A percentile compares a stretch with the other conserved stretches of the same genome.
Conservation (phyloP, 2,329 filamentous ascomycete genomes). For the Eutypa lata region DNA sequence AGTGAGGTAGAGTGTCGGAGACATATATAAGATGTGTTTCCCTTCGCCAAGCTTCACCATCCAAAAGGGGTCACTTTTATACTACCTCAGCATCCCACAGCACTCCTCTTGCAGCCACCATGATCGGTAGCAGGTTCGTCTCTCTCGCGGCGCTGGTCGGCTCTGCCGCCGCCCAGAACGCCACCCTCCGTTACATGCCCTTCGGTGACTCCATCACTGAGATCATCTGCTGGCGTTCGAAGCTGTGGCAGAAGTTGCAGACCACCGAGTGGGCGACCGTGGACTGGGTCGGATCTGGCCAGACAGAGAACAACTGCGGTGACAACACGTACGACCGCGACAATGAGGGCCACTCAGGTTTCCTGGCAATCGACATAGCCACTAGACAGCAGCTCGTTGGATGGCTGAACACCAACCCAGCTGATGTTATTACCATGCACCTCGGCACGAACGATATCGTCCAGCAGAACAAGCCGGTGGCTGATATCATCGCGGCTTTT, state of each 20-base stretch:
- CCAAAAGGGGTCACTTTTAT: too few species aligned
- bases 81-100: too few species aligned
- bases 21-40: too few species aligned
- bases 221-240: slow-evolving; percentile 40
- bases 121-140: slow-evolving; percentile 21
- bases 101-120: slow-evolving; percentile 3
- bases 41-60: too few species aligned
- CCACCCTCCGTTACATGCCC: slow-evolving; percentile 35
- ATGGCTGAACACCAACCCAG: slow-evolving; percentile 39
- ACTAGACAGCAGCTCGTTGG: slow-evolving; percentile 39
- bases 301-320: slow-evolving; percentile 31
- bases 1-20: too few species aligned
- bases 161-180: slow-evolving; percentile 21
- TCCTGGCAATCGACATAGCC: slow-evolving; percentile 42
- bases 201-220: slow-evolving; percentile 44
- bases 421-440: slow-evolving; percentile 44
- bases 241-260: slow-evolving; percentile 39
- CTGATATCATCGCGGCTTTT: slow-evolving; percentile 38
- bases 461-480: slow-evolving; percentile 31
- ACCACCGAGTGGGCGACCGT: slow-evolving; percentile 33
- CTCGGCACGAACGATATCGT: slow-evolving; percentile 43
- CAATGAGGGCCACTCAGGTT: slow-evolving; percentile 42
- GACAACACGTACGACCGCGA: slow-evolving; percentile 38
- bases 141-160: slow-evolving; percentile 15
- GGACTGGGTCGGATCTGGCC: slow-evolving; percentile 35